These are phyloP conservation scores for Acanthamoeba royreba DNA, from an alignment of 208 protist species.

Conservation along the genomic window DNA sequence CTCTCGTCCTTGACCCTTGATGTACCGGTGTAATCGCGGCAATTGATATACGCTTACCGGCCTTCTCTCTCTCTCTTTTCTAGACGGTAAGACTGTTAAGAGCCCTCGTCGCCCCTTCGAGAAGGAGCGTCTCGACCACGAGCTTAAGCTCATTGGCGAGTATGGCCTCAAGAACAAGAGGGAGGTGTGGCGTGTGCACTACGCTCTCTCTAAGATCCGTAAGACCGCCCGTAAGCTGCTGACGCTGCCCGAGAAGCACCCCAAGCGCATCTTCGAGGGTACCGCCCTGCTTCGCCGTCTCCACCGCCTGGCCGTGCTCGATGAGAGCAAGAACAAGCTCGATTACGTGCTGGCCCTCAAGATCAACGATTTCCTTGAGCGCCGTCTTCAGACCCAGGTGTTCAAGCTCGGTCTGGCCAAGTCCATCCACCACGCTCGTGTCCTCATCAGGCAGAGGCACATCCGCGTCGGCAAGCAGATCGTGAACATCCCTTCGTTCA, in stretches of 20 bases:
- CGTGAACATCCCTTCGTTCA: conserved; percentile 98
- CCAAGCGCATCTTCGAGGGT: conserved; percentile 82
- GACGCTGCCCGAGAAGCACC: conserved; percentile 98
- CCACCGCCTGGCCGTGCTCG: conserved; percentile 97
- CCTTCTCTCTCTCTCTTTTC: neutral
- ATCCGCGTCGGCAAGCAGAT: conserved; percentile 99
- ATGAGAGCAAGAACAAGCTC: conserved; percentile 98
- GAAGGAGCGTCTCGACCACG: conserved; percentile 99
- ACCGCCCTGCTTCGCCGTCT: conserved; percentile 98
- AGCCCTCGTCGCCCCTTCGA: conserved; percentile 99
- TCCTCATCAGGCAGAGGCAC: conserved; percentile 98
- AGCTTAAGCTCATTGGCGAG: conserved; percentile 98
- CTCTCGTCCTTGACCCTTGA: neutral
- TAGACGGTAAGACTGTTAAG: conserved; percentile 92
- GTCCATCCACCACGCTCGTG: conserved; percentile 99
- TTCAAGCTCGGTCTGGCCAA: conserved; percentile 98
- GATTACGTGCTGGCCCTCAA: conserved; percentile 99
- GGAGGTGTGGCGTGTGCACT: conserved; percentile 99
- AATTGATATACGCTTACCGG: neutral
- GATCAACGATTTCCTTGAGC: conserved; percentile 98
- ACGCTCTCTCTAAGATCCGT: conserved; percentile 98
- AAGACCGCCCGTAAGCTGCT: conserved; percentile 97
- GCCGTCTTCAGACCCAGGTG: conserved; percentile 99
- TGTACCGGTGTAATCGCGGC: neutral
- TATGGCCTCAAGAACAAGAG: conserved; percentile 99